These are phyloP conservation scores for Russula ochroleuca DNA, from an alignment of 768 basidiomycete species.

Conservation along the genomic window DNA sequence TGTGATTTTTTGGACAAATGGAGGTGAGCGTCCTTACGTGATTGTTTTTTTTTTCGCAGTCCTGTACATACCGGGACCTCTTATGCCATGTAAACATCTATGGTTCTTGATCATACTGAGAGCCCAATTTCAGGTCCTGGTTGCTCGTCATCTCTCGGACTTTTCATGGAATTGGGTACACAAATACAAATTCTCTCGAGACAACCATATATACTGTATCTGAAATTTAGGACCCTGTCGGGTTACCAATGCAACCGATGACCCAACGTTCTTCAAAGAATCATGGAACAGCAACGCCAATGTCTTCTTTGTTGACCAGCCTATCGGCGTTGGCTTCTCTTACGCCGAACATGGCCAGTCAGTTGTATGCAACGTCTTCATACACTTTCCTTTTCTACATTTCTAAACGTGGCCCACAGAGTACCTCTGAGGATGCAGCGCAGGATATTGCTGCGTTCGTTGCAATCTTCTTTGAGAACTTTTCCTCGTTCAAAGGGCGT, in stretches of 20 bases:
- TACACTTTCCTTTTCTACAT: neutral
- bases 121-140: constrained; percentile 1
- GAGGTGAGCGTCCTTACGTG: constrained; percentile 32
- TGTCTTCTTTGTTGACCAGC: constrained; percentile 47
- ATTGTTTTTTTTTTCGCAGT: neutral
- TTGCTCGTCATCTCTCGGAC: constrained; percentile 32
- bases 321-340: constrained; percentile 38
- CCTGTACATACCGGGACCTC: constrained; percentile 23
- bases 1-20: constrained; percentile 40
- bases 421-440: constrained; percentile 63
- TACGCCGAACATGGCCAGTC: constrained; percentile 55
- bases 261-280: constrained; percentile 49
- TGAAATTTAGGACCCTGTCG: constrained; percentile 59
- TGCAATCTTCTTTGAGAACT: constrained; percentile 69
- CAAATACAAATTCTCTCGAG: constrained; percentile 43
- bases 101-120: neutral
- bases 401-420: constrained; percentile 34
- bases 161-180: constrained; percentile 49
- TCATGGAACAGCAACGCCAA: constrained; percentile 68
- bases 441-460: constrained; percentile 69
- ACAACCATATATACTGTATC: neutral
- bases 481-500: constrained; percentile 64
- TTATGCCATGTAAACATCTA: neutral
- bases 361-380: constrained; percentile 40
- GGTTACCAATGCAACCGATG: constrained; percentile 47